Base-by-base conservation (phyloP, 495 filamentous ascomycete species). In the Podospora sp. region DNA sequence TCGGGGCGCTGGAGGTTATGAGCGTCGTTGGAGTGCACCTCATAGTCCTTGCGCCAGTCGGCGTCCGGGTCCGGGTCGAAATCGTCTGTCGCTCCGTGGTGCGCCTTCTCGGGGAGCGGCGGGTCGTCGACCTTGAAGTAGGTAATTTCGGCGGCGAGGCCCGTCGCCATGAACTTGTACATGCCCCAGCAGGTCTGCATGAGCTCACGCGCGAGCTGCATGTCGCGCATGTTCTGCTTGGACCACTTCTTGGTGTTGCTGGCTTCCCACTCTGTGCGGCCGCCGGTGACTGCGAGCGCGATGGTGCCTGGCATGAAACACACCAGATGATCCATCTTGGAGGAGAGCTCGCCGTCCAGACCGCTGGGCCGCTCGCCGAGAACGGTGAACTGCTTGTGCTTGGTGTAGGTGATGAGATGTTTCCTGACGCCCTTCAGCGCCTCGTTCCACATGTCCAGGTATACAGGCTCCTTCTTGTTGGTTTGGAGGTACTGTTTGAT, bases 241-340 rank as follows among this genome's bases (percentile, higher is more conserved):
- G 84, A 84, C 96, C 96, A 99, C 21, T 77, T 81, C 0, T 86
- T 73, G 0, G 85, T 83, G 72, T 90, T 88, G 69, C 86, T 89
- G 6, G 94, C 93, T 71, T 93, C 88, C 1, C 86, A 80, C 35
- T 96, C 84, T 0, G 87, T 87, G 50, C 87, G 69, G 1, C 95
- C 95, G 22, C 89, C 91, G 0, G 95, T 99, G 4, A 87, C 92
- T 11, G 88, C 93, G 0, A 98, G 87, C 0, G 94, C 95, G 70
- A 98, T 94, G 16, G 94, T 97, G 35, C 95, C 96, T 0, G 95
- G 94, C 85, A 97, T 91, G 82, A 98, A 99, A 82, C 95, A 99
- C 49, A 94, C 94, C 8, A 98, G 83, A 76, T 99, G 95, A 73
- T 98, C 95, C 96, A 99, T 98, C 79, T 98, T 98, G 21, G 94